Percentiles rank a stretch among this genome's conserved stretches.
Conservation (phyloP, 805 yeast genomes). For the Yamadazyma paraphyllophila region DNA sequence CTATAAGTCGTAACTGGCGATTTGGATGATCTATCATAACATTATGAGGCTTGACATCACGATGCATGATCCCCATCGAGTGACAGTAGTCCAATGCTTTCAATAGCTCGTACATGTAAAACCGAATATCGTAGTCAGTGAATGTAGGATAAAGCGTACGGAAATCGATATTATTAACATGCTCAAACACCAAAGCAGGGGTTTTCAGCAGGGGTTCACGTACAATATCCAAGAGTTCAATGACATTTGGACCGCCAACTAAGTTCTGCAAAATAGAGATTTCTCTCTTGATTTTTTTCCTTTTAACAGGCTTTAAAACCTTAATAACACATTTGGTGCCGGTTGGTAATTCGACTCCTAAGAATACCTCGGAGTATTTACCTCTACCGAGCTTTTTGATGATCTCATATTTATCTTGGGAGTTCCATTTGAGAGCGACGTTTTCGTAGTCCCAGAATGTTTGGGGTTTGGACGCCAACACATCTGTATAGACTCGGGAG, state of each 20-base stretch:
- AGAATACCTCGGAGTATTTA: conserved; percentile 89
- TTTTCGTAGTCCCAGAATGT: conserved; percentile 83
- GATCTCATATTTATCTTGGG: conserved; percentile 82
- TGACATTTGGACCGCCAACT: conserved; percentile 78
- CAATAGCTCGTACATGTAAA: conserved; percentile 78
- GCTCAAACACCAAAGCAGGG: conserved; percentile 86
- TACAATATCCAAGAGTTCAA: conserved; percentile 76
- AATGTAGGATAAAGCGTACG: conserved; percentile 82
- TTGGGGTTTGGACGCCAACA: conserved; percentile 69
- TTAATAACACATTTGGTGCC: conserved; percentile 77
- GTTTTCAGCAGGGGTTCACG: conserved; percentile 82
- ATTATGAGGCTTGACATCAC: conserved; percentile 93
- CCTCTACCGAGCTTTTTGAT: conserved; percentile 86
- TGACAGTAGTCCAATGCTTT: conserved; percentile 85
- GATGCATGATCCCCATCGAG: conserved; percentile 91
- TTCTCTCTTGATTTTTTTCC: conserved; percentile 90
- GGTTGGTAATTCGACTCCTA: conserved; percentile 67
- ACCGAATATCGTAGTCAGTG: conserved; percentile 70
- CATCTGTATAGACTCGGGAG: conserved; percentile 80
- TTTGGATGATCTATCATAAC: conserved; percentile 83
- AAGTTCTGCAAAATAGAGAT: conserved; percentile 83
- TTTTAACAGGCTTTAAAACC: conserved; percentile 88
- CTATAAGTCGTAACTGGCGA: conserved; percentile 69
- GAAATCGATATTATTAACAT: conserved; percentile 81
- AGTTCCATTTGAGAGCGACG: conserved; percentile 77